A percentile compares a stretch with the other conserved stretches of the same genome.
These are phyloP conservation scores for Filosporella fistucella DNA, from an alignment of 495 filamentous ascomycete species.

Conservation along the genomic window DNA sequence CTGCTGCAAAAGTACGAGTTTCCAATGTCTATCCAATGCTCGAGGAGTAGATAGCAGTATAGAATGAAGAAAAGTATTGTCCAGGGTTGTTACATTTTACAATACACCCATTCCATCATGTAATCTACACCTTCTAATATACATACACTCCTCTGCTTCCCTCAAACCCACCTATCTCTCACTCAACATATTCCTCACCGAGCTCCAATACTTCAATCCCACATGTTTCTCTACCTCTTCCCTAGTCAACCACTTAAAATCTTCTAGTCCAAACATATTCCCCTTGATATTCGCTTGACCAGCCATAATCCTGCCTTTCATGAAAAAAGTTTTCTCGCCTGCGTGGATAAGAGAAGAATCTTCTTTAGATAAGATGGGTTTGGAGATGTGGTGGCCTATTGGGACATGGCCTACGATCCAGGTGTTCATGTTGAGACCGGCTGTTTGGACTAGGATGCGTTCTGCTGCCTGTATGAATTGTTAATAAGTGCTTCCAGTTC, in stretches of 20 bases:
- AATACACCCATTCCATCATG: too few species aligned
- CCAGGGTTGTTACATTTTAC: conserved; percentile 9
- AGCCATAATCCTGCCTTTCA: conserved; percentile 93
- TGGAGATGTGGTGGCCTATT: conserved; percentile 67
- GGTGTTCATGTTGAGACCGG: conserved; percentile 96
- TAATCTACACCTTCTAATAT: conserved; percentile 4
- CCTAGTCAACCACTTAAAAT: conserved; percentile 90
- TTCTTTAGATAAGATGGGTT: conserved; percentile 33
- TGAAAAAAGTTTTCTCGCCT: conserved; percentile 88
- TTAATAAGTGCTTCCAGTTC: not conserved
- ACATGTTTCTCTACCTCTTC: conserved; percentile 74
- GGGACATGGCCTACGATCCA: conserved; percentile 94
- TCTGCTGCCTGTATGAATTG: conserved; percentile 64
- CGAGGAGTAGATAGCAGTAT: too few species aligned
- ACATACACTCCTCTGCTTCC: not conserved
- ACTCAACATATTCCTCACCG: conserved; percentile 75
- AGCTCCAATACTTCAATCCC: conserved; percentile 59
- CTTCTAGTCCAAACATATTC: conserved; percentile 67
- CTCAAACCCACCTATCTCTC: conserved; percentile 18
- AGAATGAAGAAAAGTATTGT: too few species aligned
- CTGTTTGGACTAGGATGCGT: conserved; percentile 68
- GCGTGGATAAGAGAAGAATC: conserved; percentile 13
- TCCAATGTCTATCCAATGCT: too few species aligned
- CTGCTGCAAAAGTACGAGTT: too few species aligned
- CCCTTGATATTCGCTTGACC: conserved; percentile 79